Percentiles rank a stretch among this genome's conserved stretches.
Evolutionary conservation across 1,139 yeast genomes (phyloP).

Genomic region (Pichia cactophila): DNA sequence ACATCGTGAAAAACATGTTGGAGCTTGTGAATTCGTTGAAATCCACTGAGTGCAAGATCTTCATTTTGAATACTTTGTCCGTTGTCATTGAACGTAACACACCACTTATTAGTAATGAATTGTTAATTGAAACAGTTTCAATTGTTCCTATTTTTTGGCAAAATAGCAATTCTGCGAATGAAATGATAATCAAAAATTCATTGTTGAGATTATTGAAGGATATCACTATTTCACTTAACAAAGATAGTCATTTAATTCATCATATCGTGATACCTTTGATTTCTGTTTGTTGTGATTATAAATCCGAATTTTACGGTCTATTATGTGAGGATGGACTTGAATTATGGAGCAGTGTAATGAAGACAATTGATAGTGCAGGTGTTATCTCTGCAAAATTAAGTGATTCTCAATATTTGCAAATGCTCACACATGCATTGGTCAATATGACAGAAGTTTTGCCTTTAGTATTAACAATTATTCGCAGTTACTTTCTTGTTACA

Average conservation of each 20-base stretch:
- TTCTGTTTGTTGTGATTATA: slow-evolving; percentile 53
- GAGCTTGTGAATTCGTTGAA: slow-evolving; percentile 40
- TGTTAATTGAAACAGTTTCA: slow-evolving; percentile 46
- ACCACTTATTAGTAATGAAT: slow-evolving; percentile 47
- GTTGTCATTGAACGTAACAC: slow-evolving; percentile 58
- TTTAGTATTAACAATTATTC: slow-evolving; percentile 54
- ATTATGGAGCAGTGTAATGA: slow-evolving; percentile 68
- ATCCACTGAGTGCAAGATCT: slow-evolving; percentile 68
- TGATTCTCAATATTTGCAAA: slow-evolving; percentile 32
- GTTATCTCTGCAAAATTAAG: slow-evolving; percentile 36
- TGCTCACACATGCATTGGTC: slow-evolving; percentile 43
- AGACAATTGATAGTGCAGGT: slow-evolving; percentile 37
- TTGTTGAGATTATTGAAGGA: slow-evolving; percentile 62
- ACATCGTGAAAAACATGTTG: slow-evolving; percentile 43
- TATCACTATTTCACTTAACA: slow-evolving; percentile 57
- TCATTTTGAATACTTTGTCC: slow-evolving; percentile 59
- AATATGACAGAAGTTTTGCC: slow-evolving; percentile 76
- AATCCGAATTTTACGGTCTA: slow-evolving; percentile 52
- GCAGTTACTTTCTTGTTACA: slow-evolving; percentile 61
- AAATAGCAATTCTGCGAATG: slow-evolving; percentile 39
- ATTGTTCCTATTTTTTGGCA: slow-evolving; percentile 77
- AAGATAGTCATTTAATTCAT: slow-evolving; percentile 52
- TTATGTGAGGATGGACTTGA: slow-evolving; percentile 85
- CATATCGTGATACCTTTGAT: slow-evolving; percentile 62
- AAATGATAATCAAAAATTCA: slow-evolving; percentile 65